These are phyloP conservation scores for Sphaerosporella brunnea DNA, from an alignment of 495 filamentous ascomycete species.

Conservation along the genomic window DNA sequence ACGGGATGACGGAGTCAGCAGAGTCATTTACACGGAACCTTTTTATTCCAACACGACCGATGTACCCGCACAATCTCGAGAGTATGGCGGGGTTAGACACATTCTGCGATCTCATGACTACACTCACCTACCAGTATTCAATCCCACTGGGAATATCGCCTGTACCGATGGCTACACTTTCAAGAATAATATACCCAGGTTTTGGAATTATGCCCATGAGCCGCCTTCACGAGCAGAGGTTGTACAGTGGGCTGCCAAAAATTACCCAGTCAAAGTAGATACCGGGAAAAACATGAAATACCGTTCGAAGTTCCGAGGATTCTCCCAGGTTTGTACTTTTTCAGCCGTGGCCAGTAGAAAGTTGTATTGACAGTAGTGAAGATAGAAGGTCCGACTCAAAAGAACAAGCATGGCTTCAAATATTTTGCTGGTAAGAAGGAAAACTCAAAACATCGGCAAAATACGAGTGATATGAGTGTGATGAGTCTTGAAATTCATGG, in stretches of 20 bases:
- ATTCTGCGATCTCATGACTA: slow-evolving; percentile 54
- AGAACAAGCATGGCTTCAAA: slow-evolving; percentile 59
- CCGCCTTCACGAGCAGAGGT: not conserved
- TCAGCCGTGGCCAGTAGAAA: not conserved
- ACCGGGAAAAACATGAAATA: not conserved
- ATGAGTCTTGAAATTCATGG: slow-evolving; percentile 87
- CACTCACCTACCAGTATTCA: slow-evolving; percentile 61
- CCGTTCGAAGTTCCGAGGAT: not conserved
- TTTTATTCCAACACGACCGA: slow-evolving; percentile 77
- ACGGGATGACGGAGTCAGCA: slow-evolving; percentile 25
- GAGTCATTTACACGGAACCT: slow-evolving; percentile 65
- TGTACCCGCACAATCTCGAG: slow-evolving; percentile 57
- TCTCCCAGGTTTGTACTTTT: slow-evolving; percentile 15
- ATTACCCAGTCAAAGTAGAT: not conserved
- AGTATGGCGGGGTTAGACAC: slow-evolving; percentile 83
- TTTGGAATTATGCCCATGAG: not conserved
- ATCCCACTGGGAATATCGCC: not conserved
- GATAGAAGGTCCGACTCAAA: slow-evolving; percentile 79
- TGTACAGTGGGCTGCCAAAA: not conserved
- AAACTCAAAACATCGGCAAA: not conserved
- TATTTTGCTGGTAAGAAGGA: slow-evolving; percentile 19
- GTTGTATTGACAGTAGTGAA: slow-evolving; percentile 24
- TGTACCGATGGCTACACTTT: not conserved
- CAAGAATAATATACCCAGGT: not conserved
- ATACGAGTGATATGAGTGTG: slow-evolving; percentile 56